Base-by-base conservation (phyloP, 371 early-diverging fungal species). In the Mucor mucedo region DNA sequence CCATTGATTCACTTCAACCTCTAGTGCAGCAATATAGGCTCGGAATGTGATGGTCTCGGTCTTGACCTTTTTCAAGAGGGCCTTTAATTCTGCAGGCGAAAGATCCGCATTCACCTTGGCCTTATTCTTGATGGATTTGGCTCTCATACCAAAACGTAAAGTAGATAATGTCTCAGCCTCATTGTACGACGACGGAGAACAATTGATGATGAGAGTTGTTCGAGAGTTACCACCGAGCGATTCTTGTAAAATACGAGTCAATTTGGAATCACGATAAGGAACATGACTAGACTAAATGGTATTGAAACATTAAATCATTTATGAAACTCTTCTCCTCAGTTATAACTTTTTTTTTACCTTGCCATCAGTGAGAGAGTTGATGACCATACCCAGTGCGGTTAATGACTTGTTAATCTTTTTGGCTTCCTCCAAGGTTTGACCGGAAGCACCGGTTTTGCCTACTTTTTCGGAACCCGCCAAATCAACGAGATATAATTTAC, bases 371-470 rank as follows among this genome's bases (percentile, higher is more conserved):
- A 99, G 84, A 32, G 97, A 91, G 75, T 96, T 97, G 71, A 99
- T 99, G 64, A 99, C 99, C 93, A 96, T 99, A 58, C 99, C 99
- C 10, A 99, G 86, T 0, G 96, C 93, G 5, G 95, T 93, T 28
- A 99, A 87, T 0, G 97, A 96, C 77, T 95, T 98, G 88, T 99
- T 99, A 79, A 99, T 99, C 80, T 96, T 97, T 76, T 97, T 97
- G 62, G 99, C 98, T 79, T 99, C 99, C 79, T 99, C 98, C 38
- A 99, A 82, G 5, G 98, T 95, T 70, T 96, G 95, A 30, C 99
- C 98, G 3, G 96, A 94, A 2, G 99, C 99, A 64, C 97, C 97
- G 27, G 99, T 99, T 78, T 97, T 95, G 50, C 94, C 94, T 67
- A 80, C 82, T 85, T 95, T 96, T 84, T 99, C 99, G 30, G 99